Conservation (phyloP, 371 early-diverging fungal species). For the Syncephalis plumigaleata region DNA sequence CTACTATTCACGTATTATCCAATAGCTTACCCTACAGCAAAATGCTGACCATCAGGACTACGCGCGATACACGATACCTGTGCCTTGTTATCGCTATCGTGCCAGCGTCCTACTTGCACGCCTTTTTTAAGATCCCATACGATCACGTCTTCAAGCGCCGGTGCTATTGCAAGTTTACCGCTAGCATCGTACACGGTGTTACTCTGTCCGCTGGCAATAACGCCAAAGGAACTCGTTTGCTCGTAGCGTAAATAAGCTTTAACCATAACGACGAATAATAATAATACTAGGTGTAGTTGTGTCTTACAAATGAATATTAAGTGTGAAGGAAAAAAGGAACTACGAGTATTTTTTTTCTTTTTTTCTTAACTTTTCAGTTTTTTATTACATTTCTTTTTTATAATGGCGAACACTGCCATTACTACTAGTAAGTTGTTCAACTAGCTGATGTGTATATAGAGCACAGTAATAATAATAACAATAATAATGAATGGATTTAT, state of each 20-base stretch:
- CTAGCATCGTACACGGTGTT: constrained; percentile 51
- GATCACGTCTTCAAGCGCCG: constrained; percentile 66
- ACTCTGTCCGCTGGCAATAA: constrained; percentile 45
- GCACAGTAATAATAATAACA: too few relatives aligned
- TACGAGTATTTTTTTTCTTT: too few relatives aligned
- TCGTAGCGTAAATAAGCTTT: constrained; percentile 1
- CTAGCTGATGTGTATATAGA: too few relatives aligned
- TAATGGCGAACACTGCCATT: too few relatives aligned
- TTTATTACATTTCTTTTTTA: too few relatives aligned
- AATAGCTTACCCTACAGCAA: constrained; percentile 60
- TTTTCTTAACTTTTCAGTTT: too few relatives aligned
- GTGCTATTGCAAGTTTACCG: constrained; percentile 53
- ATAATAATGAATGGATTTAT: too few relatives aligned
- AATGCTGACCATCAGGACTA: constrained; percentile 38
- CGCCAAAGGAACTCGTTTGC: constrained; percentile 42
- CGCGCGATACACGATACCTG: constrained; percentile 59
- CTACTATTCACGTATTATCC: constrained; percentile 1
- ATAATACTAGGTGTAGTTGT: too few relatives aligned
- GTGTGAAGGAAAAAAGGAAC: too few relatives aligned
- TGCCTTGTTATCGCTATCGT: constrained; percentile 54
- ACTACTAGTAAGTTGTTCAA: too few relatives aligned
- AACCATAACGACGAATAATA: background rate
- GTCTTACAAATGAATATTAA: too few relatives aligned
- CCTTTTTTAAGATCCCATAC: constrained; percentile 84
- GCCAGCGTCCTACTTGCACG: constrained; percentile 48